Conservation (phyloP, 305 asterid genomes). For the Fraxinus sp. region DNA sequence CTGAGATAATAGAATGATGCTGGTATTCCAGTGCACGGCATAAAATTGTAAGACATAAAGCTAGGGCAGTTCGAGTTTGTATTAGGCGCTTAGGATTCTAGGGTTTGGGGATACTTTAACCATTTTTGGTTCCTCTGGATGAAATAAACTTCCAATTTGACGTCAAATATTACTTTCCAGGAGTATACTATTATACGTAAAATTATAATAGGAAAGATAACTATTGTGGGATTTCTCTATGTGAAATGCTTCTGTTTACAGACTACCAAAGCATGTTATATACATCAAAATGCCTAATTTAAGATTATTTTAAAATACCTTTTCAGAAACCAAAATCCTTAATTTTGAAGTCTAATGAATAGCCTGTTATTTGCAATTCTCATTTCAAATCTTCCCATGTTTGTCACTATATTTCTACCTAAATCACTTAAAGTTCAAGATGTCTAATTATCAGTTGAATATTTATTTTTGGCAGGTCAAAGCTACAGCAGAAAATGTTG, state of each 20-base stretch:
- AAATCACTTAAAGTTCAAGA: slow-evolving; percentile 6
- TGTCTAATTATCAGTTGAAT: slow-evolving; percentile 4
- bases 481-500: slow-evolving; percentile 92
- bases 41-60: not conserved
- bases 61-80: not conserved
- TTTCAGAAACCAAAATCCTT: not conserved
- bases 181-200: not conserved
- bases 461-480: slow-evolving; percentile 64
- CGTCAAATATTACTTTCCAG: not conserved
- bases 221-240: not conserved
- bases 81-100: not conserved
- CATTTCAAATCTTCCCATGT: not conserved
- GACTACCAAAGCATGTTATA: not conserved
- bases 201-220: not conserved
- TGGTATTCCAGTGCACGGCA: not conserved
- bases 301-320: not conserved
- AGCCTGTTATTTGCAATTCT: not conserved
- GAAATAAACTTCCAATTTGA: not conserved
- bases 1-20: not conserved
- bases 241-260: not conserved
- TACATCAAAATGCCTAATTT: not conserved
- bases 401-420: not conserved
- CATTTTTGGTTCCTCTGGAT: not conserved
- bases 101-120: not conserved
- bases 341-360: not conserved